Base-by-base conservation (phyloP, 2,329 filamentous ascomycete species). In the Pseudomassariella vexata region DNA sequence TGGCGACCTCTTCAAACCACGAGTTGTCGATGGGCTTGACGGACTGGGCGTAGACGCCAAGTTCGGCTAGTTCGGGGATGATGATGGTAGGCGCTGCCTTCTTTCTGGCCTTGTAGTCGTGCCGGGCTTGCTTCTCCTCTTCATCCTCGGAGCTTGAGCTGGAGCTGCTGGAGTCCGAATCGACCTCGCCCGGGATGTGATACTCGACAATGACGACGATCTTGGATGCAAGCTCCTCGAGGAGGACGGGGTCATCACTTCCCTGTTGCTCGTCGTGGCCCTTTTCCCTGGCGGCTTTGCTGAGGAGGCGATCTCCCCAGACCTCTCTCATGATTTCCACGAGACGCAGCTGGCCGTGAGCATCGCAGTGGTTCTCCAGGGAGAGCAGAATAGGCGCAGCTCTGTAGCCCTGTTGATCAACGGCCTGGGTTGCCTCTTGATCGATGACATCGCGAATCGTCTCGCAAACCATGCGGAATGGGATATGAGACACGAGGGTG, bases 1-100 rank as follows among this genome's bases (percentile, higher is more conserved):
- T 30, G 11, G 55, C 42, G 3, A 59, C 63, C 4, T 58, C 46
- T 12, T 75, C 68, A 48, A 69, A 82, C 79, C 79, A 84, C 1
- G 76, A 78, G 45, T 78, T 73, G 53, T 83, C 70, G 34, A 59
- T 56, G 1, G 79, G 79, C 49, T 84, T 84, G 35, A 83, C 76
- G 1, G 76, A 80, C 48, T 84, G 79, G 0, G 79, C 79, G 42
- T 83, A 84, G 2, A 84, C 76, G 4, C 79, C 79, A 0, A 84
- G 62, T 24, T 70, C 71, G 1, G 76, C 76, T 2, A 84, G 67
- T 44, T 82, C 78, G 0, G 79, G 76, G 15, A 83, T 63, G 43
- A 84, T 82, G 34, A 63, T 49, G 6, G 60, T 59, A 1, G 61
- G 59, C 0, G 62, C 57, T 1, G 65, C 52, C 46, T 72, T 69